Base-by-base conservation (phyloP, 2,329 filamentous ascomycete genomes). In the Sordariomycetes sp. region DNA sequence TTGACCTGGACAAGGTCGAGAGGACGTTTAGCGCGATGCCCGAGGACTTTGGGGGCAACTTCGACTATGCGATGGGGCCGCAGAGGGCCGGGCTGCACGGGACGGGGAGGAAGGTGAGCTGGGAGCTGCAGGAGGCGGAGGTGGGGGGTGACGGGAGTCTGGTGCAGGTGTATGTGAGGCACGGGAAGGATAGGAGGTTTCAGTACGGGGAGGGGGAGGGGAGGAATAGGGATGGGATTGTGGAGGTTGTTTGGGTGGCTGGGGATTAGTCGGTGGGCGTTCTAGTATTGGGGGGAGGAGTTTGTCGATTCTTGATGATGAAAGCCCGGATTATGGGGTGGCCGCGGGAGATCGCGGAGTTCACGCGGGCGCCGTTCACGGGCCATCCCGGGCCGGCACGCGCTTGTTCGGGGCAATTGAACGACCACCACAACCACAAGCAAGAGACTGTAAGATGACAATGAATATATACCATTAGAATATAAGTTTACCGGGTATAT, bases 101-200 rank as follows among this genome's bases (percentile, higher is more conserved):
- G 65, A 79, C 76, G 0, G 78, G 78, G 71, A 76, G 32, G 68
- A 73, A 25, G 76, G 74, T 24, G 77, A 73, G 1, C 67, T 67
- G 22, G 75, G 75, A 12, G 83, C 76, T 63, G 73, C 80, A 52
- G 80, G 78, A 62, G 77, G 76, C 58, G 71, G 84, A 46, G 80
- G 78, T 70, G 50, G 64, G 68, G 35, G 65, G 67, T 7, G 74
- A 73, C 40, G 71, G 75, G 59, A 65, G 75, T 18, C 73, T 83
- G 11, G 71, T 72, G 37, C 80, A 84, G 64, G 72, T 77, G 1
- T 84, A 81, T 61, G 76, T 79, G 16, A 71, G 79, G 32, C 78
- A 77, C 64, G 72, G 73, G 48, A 72, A 79, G 55, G 80, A 84
- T 64, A 71, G 70, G 66, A 70, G 80, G 61, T 83, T 80, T 80